Conservation (phyloP, 306 rosid genomes). For the Pterocarpus santalinus region DNA sequence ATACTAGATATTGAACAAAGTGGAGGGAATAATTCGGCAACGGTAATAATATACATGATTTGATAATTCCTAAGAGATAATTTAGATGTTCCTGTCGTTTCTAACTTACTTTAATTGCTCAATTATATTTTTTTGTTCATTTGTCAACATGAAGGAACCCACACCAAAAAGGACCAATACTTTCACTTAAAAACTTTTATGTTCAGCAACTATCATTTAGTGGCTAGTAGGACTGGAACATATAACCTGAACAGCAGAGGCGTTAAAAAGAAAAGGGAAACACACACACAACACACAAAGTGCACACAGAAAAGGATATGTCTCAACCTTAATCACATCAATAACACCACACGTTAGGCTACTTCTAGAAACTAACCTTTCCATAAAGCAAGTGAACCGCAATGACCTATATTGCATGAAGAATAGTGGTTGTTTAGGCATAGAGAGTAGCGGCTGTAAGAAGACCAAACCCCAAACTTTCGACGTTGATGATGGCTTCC, state of each 20-base stretch:
- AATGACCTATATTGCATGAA: not conserved
- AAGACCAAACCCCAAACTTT: constrained; percentile 33
- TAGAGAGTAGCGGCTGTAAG: constrained; percentile 32
- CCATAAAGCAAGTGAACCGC: constrained; percentile 3
- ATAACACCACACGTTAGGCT: constrained; percentile 12
- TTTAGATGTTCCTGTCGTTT: not conserved
- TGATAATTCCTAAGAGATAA: constrained; percentile 1
- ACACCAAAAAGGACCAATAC: constrained; percentile 28
- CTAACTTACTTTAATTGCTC: constrained; percentile 20
- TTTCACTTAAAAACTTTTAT: not conserved
- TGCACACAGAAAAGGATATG: constrained; percentile 6
- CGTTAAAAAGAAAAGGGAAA: not conserved
- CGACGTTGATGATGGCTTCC: constrained; percentile 36
- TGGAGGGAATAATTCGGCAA: constrained; percentile 8
- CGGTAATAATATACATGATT: not conserved
- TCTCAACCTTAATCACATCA: constrained; percentile 19
- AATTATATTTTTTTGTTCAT: constrained; percentile 18
- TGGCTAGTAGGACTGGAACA: not conserved
- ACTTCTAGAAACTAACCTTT: constrained; percentile 46
- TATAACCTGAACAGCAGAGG: constrained; percentile 31
- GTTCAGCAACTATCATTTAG: constrained; percentile 22
- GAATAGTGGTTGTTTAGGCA: not conserved
- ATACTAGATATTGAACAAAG: constrained; percentile 26
- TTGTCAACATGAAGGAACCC: constrained; percentile 14
- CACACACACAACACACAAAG: not conserved